These are phyloP conservation scores for Cyclocybe aegerita DNA, from an alignment of 768 basidiomycete genomes.

Conservation along the genomic window DNA sequence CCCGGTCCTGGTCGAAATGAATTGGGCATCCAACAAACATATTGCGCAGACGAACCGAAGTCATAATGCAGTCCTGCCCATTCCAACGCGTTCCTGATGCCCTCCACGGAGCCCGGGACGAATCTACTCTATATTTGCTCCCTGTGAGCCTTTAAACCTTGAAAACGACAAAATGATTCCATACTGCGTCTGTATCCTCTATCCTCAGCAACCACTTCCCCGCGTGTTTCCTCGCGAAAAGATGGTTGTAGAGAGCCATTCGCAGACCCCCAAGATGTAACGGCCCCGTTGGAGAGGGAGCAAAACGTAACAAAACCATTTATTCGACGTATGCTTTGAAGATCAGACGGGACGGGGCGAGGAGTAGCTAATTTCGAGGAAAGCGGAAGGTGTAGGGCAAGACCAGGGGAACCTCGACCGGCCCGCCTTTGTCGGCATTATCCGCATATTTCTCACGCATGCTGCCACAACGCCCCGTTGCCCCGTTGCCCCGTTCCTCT, in stretches of 20 bases:
- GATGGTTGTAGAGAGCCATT: constrained; percentile 91
- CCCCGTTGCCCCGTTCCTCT: too few species aligned
- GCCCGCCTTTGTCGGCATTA: too few species aligned
- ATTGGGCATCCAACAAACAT: neutral
- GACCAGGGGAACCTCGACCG: too few species aligned
- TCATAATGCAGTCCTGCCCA: constrained; percentile 96
- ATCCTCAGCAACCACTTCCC: constrained; percentile 92
- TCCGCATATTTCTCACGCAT: too few species aligned
- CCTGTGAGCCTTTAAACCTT: neutral
- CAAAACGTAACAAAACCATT: constrained; percentile 82
- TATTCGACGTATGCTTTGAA: too few species aligned
- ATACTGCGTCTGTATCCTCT: constrained; percentile 92
- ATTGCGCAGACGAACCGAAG: constrained; percentile 58
- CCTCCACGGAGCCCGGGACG: constrained; percentile 84
- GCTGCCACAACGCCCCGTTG: too few species aligned
- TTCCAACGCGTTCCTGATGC: constrained; percentile 68
- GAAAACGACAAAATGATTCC: constrained; percentile 17
- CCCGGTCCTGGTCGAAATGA: constrained; percentile 62
- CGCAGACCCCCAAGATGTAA: constrained; percentile 93
- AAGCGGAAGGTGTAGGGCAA: too few species aligned
- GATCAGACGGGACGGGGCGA: too few species aligned
- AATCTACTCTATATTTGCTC: constrained; percentile 57
- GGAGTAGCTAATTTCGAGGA: neutral
- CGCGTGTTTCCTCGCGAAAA: constrained; percentile 76
- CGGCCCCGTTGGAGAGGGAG: constrained; percentile 94